Evolutionary conservation across 768 basidiomycete species (phyloP).

Genomic region (Ramaria rubella): DNA sequence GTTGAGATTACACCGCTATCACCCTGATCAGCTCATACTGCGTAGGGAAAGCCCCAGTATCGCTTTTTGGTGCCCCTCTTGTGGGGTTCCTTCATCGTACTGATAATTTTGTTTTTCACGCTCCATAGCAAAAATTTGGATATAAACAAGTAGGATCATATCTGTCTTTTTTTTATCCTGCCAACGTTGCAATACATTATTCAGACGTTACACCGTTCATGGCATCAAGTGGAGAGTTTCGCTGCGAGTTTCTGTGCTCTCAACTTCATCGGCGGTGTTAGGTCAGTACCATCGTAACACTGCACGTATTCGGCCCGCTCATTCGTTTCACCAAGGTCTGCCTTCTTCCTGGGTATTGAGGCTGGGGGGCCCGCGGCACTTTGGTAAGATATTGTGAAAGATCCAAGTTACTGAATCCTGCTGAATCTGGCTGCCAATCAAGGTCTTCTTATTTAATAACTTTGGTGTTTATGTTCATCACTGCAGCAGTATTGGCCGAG

Average conservation of each 20-base stretch:
- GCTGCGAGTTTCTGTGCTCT: conserved; percentile 84
- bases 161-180: neutral
- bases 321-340: conserved; percentile 42
- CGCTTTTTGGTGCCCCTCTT: conserved; percentile 34
- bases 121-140: conserved; percentile 57
- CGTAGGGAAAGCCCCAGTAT: conserved; percentile 94
- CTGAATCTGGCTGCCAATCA: neutral
- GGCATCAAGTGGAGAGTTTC: conserved; percentile 80
- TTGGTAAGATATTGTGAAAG: conserved; percentile 47
- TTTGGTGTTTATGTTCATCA: conserved; percentile 82
- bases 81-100: conserved; percentile 35
- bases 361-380: conserved; percentile 85
- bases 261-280: conserved; percentile 84
- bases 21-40: conserved; percentile 98
- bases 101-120: conserved; percentile 37
- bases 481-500: conserved; percentile 81
- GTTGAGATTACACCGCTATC: conserved; percentile 95
- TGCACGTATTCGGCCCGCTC: neutral
- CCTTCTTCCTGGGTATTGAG: conserved; percentile 72
- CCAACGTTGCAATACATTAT: conserved; percentile 2
- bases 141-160: conserved; percentile 64
- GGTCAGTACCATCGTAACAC: conserved; percentile 36
- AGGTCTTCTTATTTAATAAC: conserved; percentile 86
- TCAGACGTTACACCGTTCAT: conserved; percentile 81
- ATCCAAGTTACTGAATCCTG: neutral